Evolutionary conservation across 2,329 filamentous ascomycete genomes (phyloP).

Genomic region (Pestalotiopsis sp.): DNA sequence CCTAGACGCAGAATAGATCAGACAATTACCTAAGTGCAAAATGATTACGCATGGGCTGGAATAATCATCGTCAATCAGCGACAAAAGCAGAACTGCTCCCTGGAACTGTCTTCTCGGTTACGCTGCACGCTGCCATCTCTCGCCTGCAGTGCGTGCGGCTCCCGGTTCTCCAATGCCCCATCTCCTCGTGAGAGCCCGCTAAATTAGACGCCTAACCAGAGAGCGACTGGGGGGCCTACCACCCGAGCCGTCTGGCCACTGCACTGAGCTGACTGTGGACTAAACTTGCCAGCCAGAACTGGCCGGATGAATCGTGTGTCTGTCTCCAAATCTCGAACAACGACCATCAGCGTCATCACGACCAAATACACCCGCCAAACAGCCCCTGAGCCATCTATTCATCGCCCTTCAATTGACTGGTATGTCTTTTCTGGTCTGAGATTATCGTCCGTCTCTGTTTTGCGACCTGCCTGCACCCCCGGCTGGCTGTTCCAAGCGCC

Average conservation of each 20-base stretch:
- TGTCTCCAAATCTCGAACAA: constrained; percentile 13
- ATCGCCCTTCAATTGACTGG: constrained; percentile 20
- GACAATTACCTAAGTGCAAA: not conserved
- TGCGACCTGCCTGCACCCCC: not conserved
- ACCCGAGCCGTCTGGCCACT: not conserved
- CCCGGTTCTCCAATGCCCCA: not conserved
- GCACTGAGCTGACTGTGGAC: not conserved
- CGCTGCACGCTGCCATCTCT: not conserved
- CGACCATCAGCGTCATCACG: constrained; percentile 15
- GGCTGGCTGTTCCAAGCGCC: not conserved
- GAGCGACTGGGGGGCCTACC: not conserved
- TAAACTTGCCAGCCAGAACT: not conserved
- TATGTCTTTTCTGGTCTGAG: constrained; percentile 16
- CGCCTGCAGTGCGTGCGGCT: not conserved
- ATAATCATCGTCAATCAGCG: not conserved
- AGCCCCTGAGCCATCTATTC: not conserved
- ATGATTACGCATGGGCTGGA: not conserved
- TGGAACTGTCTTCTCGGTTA: not conserved
- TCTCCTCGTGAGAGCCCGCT: not conserved
- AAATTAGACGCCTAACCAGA: not conserved
- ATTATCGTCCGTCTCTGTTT: not conserved
- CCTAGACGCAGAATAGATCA: not conserved
- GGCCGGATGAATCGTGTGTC: not conserved
- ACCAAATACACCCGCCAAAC: constrained; percentile 16
- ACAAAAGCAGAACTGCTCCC: not conserved